These are phyloP conservation scores for Echinosophora koreensis DNA, from an alignment of 306 rosid species.

Conservation along the genomic window DNA sequence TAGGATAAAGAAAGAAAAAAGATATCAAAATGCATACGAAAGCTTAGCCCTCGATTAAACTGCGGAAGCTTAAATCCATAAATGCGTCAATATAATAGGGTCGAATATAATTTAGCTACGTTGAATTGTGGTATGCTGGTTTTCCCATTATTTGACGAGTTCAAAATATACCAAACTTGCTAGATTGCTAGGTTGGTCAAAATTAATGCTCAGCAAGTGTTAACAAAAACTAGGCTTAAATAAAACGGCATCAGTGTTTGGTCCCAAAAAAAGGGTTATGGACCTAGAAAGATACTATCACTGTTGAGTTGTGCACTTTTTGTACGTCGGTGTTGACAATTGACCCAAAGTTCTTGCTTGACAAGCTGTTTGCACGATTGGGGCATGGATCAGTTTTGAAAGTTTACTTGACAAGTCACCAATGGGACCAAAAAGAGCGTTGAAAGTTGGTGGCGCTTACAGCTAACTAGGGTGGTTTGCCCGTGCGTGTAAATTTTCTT, in stretches of 20 bases:
- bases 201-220: background rate
- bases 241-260: background rate
- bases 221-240: background rate
- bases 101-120: background rate
- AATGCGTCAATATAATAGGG: background rate
- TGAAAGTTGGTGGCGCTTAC: background rate
- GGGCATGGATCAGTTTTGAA: background rate
- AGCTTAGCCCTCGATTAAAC: too few relatives aligned
- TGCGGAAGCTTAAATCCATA: background rate
- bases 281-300: background rate
- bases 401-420: background rate
- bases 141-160: conserved; percentile 21
- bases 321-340: conserved; percentile 32
- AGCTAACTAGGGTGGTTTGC: too few relatives aligned
- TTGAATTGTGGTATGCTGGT: background rate
- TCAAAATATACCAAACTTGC: background rate
- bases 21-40: too few relatives aligned
- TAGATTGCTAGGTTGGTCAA: conserved; percentile 4
- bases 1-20: background rate
- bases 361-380: conserved; percentile 44
- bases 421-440: background rate
- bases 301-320: conserved; percentile 28
- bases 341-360: conserved; percentile 38
- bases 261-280: background rate
- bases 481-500: too few relatives aligned